These are phyloP conservation scores for Crucihimalaya himalaica DNA, from an alignment of 345 rosid genomes.

Conservation along the genomic window DNA sequence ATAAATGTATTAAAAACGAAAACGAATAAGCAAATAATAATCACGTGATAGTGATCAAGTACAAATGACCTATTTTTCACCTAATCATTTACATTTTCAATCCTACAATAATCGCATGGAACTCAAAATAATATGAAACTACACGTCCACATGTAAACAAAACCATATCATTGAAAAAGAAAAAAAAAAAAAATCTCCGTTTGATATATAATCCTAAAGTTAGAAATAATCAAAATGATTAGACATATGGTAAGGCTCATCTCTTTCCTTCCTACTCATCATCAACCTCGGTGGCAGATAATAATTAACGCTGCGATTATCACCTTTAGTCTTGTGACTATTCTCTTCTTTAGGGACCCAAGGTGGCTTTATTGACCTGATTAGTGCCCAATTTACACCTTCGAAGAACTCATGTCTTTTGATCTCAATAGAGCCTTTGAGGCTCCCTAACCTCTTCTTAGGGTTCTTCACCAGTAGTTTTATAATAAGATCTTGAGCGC, in stretches of 20 bases:
- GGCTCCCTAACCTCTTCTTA: constrained; percentile 75
- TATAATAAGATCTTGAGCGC: constrained; percentile 70
- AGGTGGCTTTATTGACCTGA: constrained; percentile 82
- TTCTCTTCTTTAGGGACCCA: constrained; percentile 54
- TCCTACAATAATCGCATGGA: neutral
- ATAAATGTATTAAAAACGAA: neutral
- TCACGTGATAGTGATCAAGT: neutral
- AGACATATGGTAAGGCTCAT: constrained; percentile 76
- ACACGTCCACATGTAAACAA: neutral
- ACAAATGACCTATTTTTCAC: neutral
- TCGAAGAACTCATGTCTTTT: constrained; percentile 85
- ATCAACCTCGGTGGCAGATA: constrained; percentile 47
- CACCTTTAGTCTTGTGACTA: constrained; percentile 41
- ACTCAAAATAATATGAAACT: constrained; percentile 7
- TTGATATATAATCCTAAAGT: neutral
- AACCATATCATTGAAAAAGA: constrained; percentile 23
- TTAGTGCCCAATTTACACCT: constrained; percentile 88
- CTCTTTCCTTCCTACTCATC: constrained; percentile 70
- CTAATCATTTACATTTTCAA: constrained; percentile 21
- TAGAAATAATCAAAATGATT: constrained; percentile 85
- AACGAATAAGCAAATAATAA: constrained; percentile 7
- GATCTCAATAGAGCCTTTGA: constrained; percentile 77
- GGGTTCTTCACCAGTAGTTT: constrained; percentile 80
- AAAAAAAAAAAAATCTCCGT: neutral
- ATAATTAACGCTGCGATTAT: constrained; percentile 39